These are phyloP conservation scores for Epithemia pelagica DNA, from an alignment of 108 stramenopile genomes.

Conservation along the genomic window DNA sequence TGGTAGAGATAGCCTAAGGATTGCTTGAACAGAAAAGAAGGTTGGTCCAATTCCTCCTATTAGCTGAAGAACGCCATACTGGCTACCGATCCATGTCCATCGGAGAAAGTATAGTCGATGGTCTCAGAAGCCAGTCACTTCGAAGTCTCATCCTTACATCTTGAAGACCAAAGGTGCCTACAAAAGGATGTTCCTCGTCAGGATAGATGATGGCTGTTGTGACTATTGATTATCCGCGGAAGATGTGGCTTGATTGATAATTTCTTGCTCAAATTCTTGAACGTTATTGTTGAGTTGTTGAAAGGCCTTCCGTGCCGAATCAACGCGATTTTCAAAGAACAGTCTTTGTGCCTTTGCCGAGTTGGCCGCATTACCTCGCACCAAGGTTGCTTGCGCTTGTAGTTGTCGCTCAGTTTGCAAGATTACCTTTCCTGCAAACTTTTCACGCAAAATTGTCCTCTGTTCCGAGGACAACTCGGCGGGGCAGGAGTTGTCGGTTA, in stretches of 20 bases:
- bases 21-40: too few relatives aligned
- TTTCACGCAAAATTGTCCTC: conserved; percentile 52
- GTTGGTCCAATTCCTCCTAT: too few relatives aligned
- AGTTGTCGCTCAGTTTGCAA: conserved; percentile 72
- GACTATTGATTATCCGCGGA: too few relatives aligned
- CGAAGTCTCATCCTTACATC: too few relatives aligned
- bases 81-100: too few relatives aligned
- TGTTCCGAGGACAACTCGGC: conserved; percentile 40
- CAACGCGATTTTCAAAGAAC: conserved; percentile 50
- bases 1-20: too few relatives aligned
- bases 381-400: conserved; percentile 65
- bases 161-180: too few relatives aligned
- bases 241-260: conserved; percentile 14
- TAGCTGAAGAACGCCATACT: too few relatives aligned
- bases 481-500: conserved; percentile 72
- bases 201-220: too few relatives aligned
- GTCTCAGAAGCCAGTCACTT: too few relatives aligned
- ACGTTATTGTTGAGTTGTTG: conserved; percentile 55
- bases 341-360: conserved; percentile 66
- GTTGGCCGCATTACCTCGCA: conserved; percentile 70
- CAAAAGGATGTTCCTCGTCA: too few relatives aligned
- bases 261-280: conserved; percentile 60
- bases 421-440: conserved; percentile 76
- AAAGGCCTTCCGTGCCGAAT: conserved; percentile 46
- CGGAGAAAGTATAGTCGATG: too few relatives aligned